Evolutionary conservation across 2,329 filamentous ascomycete species (phyloP), one percentile per base, ranked within the genome.

Genomic region (Tothia fuscella): DNA sequence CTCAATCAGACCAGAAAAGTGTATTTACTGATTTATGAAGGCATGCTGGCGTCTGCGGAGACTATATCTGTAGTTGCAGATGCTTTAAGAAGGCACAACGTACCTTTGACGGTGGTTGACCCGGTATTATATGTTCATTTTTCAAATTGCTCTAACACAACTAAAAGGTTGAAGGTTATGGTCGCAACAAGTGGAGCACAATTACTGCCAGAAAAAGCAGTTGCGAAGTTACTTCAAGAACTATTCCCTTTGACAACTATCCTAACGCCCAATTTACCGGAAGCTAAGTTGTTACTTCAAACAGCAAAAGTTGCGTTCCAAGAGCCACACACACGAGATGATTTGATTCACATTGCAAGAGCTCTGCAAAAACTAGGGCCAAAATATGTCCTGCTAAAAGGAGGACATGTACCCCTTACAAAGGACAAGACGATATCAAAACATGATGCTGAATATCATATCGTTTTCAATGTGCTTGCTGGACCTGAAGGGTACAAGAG

Each of bases 301-400:
- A 64, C 72, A 45, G 65, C 68, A 9, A 71, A 70, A 1, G 50
- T 63, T 6, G 50, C 60, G 2, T 46, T 59, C 1, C 19, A 20
- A 25, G 64, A 72, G 3, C 70, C 83, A 2, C 58, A 67, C 4
- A 70, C 65, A 35, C 63, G 85, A 1, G 66, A 74, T 4, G 83
- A 83, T 32, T 60, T 95, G 30, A 76, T 86, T 50, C 54, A 61
- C 1, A 67, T 93, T 25, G 86, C 82, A 1, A 75, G 72, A 47
- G 63, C 65, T 10, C 67, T 94, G 6, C 74, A 77, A 29, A 57
- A 60, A 2, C 65, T 93, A 1, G 88, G 88, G 0, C 80, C 87
- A 0, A 72, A 74, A 48, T 87, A 81, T 65, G 82, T 95, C 22
- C 70, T 96, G 7, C 67, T 95, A 45, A 96, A 96, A 61, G 89